Percentiles rank a stretch among this genome's conserved stretches.
Evolutionary conservation across 495 filamentous ascomycete species (phyloP).

Genomic region (Penicillium salamii): DNA sequence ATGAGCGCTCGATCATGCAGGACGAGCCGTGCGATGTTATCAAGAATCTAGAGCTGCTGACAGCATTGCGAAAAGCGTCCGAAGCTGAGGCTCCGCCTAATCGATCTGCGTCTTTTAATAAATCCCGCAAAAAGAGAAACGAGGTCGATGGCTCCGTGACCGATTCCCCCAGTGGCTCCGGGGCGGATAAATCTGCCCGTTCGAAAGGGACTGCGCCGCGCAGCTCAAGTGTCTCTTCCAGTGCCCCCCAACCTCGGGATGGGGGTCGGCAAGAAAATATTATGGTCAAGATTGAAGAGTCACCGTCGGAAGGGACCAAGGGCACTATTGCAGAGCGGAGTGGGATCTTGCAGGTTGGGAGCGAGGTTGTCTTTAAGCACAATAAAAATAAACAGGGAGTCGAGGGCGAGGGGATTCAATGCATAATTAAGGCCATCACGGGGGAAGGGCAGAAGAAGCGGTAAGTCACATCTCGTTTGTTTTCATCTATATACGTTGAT

Average conservation of each 20-base stretch:
- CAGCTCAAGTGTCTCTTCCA: constrained; percentile 53
- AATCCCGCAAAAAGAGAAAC: constrained; percentile 62
- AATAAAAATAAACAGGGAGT: constrained; percentile 66
- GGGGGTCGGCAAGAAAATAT: constrained; percentile 35
- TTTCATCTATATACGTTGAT: neutral
- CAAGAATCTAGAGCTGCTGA: constrained; percentile 58
- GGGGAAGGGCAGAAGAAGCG: constrained; percentile 82
- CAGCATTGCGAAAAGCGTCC: constrained; percentile 55
- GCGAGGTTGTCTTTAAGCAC: constrained; percentile 84
- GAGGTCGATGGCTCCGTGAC: constrained; percentile 67
- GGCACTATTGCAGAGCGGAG: constrained; percentile 48
- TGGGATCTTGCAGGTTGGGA: constrained; percentile 60
- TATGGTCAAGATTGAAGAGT: constrained; percentile 55
- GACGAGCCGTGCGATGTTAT: constrained; percentile 59
- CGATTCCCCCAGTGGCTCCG: constrained; percentile 69
- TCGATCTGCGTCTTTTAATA: constrained; percentile 42
- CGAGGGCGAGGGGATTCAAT: constrained; percentile 75
- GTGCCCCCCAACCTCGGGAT: constrained; percentile 40
- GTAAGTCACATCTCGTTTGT: constrained; percentile 32
- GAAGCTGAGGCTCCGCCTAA: constrained; percentile 55
- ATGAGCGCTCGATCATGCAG: constrained; percentile 56
- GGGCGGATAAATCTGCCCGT: constrained; percentile 44
- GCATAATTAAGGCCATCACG: constrained; percentile 76
- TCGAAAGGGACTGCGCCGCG: constrained; percentile 47
- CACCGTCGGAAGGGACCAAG: constrained; percentile 44